phyloP scores from a whole-genome alignment of 2,329 filamentous ascomycete genomes.

The Trichoderma arundinaceum region DNA sequence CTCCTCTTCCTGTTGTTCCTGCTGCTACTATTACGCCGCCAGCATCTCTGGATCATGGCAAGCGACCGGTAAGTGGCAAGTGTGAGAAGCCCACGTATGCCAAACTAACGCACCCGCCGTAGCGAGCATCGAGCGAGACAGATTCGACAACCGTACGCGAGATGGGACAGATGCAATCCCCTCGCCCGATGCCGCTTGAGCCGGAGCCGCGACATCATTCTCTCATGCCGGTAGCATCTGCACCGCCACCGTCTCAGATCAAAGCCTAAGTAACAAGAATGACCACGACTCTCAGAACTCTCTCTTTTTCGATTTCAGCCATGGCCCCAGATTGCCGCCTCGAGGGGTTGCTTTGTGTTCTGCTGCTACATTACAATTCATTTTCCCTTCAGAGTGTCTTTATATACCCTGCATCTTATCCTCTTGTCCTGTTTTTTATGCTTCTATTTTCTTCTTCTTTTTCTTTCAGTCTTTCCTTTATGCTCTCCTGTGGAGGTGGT shows the following conservation, averaged over 20 bases:
- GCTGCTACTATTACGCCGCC: neutral
- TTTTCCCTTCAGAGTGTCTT: neutral
- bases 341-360: neutral
- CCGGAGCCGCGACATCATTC: slow-evolving; percentile 17
- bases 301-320: neutral
- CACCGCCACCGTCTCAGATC: slow-evolving; percentile 21
- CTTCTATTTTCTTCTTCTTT: neutral
- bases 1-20: neutral
- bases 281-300: neutral
- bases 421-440: neutral
- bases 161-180: neutral
- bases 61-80: slow-evolving; percentile 22
- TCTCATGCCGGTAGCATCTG: slow-evolving; percentile 19
- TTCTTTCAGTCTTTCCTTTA: neutral
- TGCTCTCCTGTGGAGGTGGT: neutral
- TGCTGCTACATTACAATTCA: neutral
- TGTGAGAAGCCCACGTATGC: neutral
- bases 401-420: slow-evolving; percentile 10
- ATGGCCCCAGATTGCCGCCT: neutral
- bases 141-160: neutral
- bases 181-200: slow-evolving; percentile 24
- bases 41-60: slow-evolving; percentile 1
- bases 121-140: slow-evolving; percentile 11
- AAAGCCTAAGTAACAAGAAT: slow-evolving; percentile 9
- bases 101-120: neutral